These are phyloP conservation scores for Punctularia strigosozonata DNA, from an alignment of 768 basidiomycete genomes.

Conservation along the genomic window DNA sequence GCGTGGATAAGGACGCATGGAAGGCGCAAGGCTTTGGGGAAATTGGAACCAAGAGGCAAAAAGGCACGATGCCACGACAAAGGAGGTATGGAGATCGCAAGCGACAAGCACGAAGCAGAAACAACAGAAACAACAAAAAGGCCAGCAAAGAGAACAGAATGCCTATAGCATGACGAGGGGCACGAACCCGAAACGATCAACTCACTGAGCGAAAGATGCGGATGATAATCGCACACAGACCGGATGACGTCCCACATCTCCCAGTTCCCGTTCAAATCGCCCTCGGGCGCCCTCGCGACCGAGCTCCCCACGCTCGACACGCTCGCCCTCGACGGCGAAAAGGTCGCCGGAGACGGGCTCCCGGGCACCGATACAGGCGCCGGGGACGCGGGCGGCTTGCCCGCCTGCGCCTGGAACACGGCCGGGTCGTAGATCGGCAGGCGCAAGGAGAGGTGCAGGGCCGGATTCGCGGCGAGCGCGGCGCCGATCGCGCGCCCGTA, in stretches of 20 bases:
- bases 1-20: no score
- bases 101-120: no score
- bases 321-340: slow-evolving; percentile 16
- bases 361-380: not conserved
- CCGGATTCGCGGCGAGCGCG: slow-evolving; percentile 57
- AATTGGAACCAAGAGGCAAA: no score
- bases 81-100: no score
- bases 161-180: slow-evolving; percentile 3
- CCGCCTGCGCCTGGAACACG: slow-evolving; percentile 32
- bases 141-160: no score
- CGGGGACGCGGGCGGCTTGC: slow-evolving; percentile 7
- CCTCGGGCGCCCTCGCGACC: slow-evolving; percentile 32
- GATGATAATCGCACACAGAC: slow-evolving; percentile 77
- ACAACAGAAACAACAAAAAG: no score
- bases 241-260: slow-evolving; percentile 98
- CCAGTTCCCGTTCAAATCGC: slow-evolving; percentile 72
- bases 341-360: not conserved
- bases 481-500: slow-evolving; percentile 87
- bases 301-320: no score
- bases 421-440: slow-evolving; percentile 74
- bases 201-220: slow-evolving; percentile 62
- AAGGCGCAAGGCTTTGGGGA: no score
- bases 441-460: slow-evolving; percentile 72
- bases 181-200: slow-evolving; percentile 7
- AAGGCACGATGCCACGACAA: no score